Evolutionary conservation across 2,329 filamentous ascomycete species (phyloP), one percentile per base, ranked within the genome.

Genomic region (Fusarium transvaalense): DNA sequence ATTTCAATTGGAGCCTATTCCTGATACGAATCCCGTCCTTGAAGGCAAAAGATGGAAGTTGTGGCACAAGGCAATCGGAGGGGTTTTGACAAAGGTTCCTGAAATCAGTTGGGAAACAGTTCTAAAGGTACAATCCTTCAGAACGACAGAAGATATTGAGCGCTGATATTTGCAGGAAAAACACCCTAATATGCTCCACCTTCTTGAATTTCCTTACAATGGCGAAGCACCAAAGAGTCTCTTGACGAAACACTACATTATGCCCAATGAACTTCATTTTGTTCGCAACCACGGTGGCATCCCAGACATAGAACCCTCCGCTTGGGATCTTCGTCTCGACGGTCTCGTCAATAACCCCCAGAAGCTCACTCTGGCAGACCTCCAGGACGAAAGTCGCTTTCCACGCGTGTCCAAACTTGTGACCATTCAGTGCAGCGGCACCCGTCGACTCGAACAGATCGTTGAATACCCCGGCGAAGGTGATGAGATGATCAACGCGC

Each of bases 271-370:
- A 0, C 68, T 77, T 0, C 86, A 89, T 65, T 93, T 91, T 66
- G 87, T 93, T 0, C 83, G 90, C 2, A 93, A 93, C 60, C 91
- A 93, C 66, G 90, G 91, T 7, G 90, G 90, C 0, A 88, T 93
- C 14, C 91, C 91, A 0, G 80, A 86, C 13, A 91, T 92, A 46
- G 84, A 91, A 14, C 76, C 82, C 1, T 81, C 85, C 0, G 80
- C 84, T 3, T 90, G 80, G 74, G 83, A 79, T 25, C 80, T 91
- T 13, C 78, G 80, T 3, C 76, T 92, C 3, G 86, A 88, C 56
- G 89, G 89, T 0, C 79, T 91, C 0, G 89, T 92, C 13, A 85
- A 85, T 7, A 79, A 85, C 6, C 88, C 89, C 0, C 83, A 84
- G 59, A 81, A 75, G 1, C 82, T 91, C 43, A 88, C 85, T 0